phyloP scores from a whole-genome alignment of 2,329 filamentous ascomycete genomes.

The Emydomyces testavorans region DNA sequence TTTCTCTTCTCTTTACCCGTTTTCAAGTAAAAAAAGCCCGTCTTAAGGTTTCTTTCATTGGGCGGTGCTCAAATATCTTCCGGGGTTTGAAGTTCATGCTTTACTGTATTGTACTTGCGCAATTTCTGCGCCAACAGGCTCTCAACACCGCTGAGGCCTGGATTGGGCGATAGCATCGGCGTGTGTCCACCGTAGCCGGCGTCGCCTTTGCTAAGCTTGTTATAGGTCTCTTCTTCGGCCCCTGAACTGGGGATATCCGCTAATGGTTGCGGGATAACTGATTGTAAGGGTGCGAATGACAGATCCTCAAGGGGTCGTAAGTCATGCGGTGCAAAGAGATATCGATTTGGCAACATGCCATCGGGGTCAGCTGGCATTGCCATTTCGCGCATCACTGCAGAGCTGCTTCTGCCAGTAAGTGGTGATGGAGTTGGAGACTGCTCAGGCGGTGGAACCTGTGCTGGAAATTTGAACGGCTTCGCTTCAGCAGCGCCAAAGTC shows the following conservation, averaged over 20 bases:
- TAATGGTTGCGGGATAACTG: not conserved
- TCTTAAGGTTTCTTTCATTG: no score
- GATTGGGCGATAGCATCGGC: slow-evolving; percentile 25
- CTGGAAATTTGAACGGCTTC: not conserved
- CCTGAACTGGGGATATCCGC: slow-evolving; percentile 6
- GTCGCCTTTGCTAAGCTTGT: slow-evolving; percentile 58
- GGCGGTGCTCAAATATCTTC: not conserved
- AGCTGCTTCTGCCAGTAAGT: not conserved
- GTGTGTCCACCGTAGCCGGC: slow-evolving; percentile 50
- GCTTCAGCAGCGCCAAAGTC: slow-evolving; percentile 1
- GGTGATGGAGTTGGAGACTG: not conserved
- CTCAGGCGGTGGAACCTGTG: not conserved
- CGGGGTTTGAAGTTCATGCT: not conserved
- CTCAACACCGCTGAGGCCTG: slow-evolving; percentile 41
- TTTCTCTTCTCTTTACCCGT: no score
- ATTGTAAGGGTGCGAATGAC: not conserved
- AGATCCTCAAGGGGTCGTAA: not conserved
- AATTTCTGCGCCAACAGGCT: slow-evolving; percentile 60
- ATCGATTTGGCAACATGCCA: not conserved
- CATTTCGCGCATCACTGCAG: not conserved
- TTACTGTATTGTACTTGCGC: slow-evolving; percentile 38
- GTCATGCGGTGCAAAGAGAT: slow-evolving; percentile 15
- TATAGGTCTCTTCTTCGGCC: slow-evolving; percentile 41
- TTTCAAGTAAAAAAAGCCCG: no score
- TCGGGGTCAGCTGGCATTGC: not conserved